A percentile compares a stretch with the other conserved stretches of the same genome.
These are phyloP conservation scores for Lyophyllum decastes DNA, from an alignment of 768 basidiomycete species.

Conservation along the genomic window DNA sequence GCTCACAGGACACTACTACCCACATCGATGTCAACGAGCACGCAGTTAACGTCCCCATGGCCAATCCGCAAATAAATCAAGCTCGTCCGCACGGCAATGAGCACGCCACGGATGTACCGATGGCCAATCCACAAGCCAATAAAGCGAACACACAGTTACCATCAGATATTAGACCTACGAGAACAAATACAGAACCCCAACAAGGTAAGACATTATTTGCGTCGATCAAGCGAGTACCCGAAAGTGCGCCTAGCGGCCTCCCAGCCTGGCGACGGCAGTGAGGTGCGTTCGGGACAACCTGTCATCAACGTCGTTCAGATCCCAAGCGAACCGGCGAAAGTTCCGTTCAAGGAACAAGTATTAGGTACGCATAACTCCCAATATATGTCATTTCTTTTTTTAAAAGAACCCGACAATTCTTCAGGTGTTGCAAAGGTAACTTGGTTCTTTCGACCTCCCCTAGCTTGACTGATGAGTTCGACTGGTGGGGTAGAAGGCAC, in stretches of 20 bases:
- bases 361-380: constrained; percentile 40
- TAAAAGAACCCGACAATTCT: neutral
- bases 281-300: constrained; percentile 25
- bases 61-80: neutral
- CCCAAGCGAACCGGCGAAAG: constrained; percentile 20
- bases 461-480: neutral
- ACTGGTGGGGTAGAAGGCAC: constrained; percentile 32
- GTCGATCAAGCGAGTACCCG: no score
- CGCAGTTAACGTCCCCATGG: no score
- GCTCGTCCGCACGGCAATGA: neutral
- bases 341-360: constrained; percentile 61
- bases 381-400: neutral
- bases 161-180: constrained; percentile 27
- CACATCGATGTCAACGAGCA: no score
- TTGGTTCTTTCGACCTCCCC: neutral
- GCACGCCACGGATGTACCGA: neutral
- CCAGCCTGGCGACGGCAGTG: constrained; percentile 33
- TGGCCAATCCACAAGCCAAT: constrained; percentile 5
- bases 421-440: constrained; percentile 35
- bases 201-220: constrained; percentile 32
- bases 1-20: no score
- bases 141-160: constrained; percentile 19
- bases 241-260: constrained; percentile 27
- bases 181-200: constrained; percentile 28
- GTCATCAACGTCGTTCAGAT: constrained; percentile 19